Evolutionary conservation across 768 basidiomycete genomes (phyloP).

Genomic region (Hemileccinum impolitum): DNA sequence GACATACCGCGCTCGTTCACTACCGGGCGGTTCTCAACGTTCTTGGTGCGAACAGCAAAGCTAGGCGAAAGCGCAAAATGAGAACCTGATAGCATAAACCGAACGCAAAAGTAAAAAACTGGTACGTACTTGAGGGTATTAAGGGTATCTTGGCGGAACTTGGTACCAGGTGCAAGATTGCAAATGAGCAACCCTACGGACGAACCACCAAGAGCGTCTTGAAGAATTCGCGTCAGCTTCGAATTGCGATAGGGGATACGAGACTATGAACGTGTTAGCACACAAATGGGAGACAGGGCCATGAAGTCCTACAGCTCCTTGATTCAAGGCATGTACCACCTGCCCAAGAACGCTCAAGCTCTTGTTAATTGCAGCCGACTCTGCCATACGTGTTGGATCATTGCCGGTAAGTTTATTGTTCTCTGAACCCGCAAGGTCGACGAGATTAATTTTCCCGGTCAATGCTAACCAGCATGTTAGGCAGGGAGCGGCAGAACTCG

Average conservation of each 20-base stretch:
- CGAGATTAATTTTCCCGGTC: conserved; percentile 78
- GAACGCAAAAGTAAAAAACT: background rate
- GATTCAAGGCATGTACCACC: conserved; percentile 82
- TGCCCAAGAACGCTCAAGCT: conserved; percentile 83
- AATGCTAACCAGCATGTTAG: conserved; percentile 41
- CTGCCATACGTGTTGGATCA: conserved; percentile 81
- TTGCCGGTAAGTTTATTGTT: conserved; percentile 92
- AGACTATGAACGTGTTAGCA: conserved; percentile 38
- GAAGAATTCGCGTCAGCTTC: conserved; percentile 82
- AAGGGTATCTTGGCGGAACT: conserved; percentile 82
- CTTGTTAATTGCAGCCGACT: conserved; percentile 88
- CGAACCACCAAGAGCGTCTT: conserved; percentile 85
- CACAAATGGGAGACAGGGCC: background rate
- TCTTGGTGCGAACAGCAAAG: conserved; percentile 82
- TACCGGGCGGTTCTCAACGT: conserved; percentile 78
- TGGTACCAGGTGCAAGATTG: conserved; percentile 79
- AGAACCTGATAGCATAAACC: background rate
- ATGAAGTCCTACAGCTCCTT: conserved; percentile 49
- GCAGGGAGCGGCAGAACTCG: accelerated
- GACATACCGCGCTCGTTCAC: conserved; percentile 71
- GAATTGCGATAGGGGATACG: conserved; percentile 90
- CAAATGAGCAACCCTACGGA: conserved; percentile 81
- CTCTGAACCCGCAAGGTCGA: conserved; percentile 89
- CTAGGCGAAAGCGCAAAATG: conserved; percentile 33
- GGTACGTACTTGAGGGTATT: conserved; percentile 81